Evolutionary conservation across 2,329 filamentous ascomycete genomes (phyloP).

Genomic region (Aspergillus sp.): DNA sequence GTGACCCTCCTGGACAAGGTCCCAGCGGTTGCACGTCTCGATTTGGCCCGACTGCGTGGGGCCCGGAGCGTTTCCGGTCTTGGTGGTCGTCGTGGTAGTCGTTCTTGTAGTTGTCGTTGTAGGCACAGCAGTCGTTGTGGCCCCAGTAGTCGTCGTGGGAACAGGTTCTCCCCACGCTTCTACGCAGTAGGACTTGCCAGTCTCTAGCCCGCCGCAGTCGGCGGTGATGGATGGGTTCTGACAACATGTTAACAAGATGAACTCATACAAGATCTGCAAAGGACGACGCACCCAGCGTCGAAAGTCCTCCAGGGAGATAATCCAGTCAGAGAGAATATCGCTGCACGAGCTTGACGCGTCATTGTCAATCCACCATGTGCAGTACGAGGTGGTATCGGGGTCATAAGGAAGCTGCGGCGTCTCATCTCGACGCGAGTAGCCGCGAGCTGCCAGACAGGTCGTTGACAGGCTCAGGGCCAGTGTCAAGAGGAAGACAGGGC

Average conservation of each 20-base stretch:
- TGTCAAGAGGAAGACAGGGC: background rate
- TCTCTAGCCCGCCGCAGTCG: background rate
- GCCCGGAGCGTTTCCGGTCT: background rate
- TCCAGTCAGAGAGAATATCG: constrained; percentile 1
- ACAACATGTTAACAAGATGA: background rate
- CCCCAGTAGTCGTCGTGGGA: background rate
- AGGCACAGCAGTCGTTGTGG: background rate
- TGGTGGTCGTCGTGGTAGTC: constrained; percentile 1
- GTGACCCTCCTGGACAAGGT: constrained; percentile 6
- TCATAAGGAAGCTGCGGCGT: background rate
- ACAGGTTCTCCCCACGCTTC: constrained; percentile 13
- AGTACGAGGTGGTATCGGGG: constrained; percentile 1
- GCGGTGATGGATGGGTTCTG: constrained; percentile 11
- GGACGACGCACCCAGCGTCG: constrained; percentile 3
- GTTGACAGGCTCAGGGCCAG: background rate
- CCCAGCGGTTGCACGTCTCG: constrained; percentile 10
- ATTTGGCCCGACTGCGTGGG: constrained; percentile 5
- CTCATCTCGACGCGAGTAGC: background rate
- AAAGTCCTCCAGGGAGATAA: constrained; percentile 2
- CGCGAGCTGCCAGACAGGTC: background rate
- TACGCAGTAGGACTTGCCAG: constrained; percentile 11
- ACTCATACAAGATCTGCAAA: background rate
- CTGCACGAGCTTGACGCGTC: background rate
- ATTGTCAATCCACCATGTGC: constrained; percentile 9
- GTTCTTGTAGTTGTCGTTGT: background rate